A percentile compares a stretch with the other conserved stretches of the same genome.
Conservation (phyloP, 306 rosid species). For the Casuarina cunninghamiana region DNA sequence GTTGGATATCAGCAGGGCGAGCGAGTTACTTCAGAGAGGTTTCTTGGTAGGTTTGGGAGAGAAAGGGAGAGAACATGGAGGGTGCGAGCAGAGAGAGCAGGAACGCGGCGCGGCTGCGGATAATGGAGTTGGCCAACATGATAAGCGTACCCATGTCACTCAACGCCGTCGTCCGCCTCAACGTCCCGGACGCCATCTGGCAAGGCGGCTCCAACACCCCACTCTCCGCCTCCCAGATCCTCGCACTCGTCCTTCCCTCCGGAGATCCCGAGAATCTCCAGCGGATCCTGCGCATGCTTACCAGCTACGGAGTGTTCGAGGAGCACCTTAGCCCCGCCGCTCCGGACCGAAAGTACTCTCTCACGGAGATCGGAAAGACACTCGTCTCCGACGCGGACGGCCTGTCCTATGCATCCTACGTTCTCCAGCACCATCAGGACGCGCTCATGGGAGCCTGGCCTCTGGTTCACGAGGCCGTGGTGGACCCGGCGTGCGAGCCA, state of each 20-base stretch:
- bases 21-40: too few species aligned
- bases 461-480: slow-evolving; percentile 82
- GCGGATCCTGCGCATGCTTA: slow-evolving; percentile 76
- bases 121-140: slow-evolving; percentile 87
- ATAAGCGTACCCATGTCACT: slow-evolving; percentile 94
- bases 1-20: too few species aligned
- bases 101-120: slow-evolving; percentile 57
- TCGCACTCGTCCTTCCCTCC: slow-evolving; percentile 42
- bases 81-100: slow-evolving; percentile 32
- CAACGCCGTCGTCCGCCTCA: slow-evolving; percentile 87
- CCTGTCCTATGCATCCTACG: slow-evolving; percentile 62
- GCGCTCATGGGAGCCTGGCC: slow-evolving; percentile 85
- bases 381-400: slow-evolving; percentile 68
- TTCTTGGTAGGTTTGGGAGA: too few species aligned
- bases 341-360: slow-evolving; percentile 57
- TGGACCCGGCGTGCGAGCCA: slow-evolving; percentile 72
- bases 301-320: slow-evolving; percentile 69
- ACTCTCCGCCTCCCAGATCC: slow-evolving; percentile 63
- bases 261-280: slow-evolving; percentile 86
- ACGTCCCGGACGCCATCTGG: slow-evolving; percentile 87
- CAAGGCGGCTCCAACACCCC: slow-evolving; percentile 69
- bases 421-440: slow-evolving; percentile 95
- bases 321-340: slow-evolving; percentile 44
- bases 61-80: slow-evolving; percentile 13
- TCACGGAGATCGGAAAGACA: slow-evolving; percentile 71